phyloP scores from a whole-genome alignment of 2,329 filamentous ascomycete species.

The Aspergillus fumigatus region DNA sequence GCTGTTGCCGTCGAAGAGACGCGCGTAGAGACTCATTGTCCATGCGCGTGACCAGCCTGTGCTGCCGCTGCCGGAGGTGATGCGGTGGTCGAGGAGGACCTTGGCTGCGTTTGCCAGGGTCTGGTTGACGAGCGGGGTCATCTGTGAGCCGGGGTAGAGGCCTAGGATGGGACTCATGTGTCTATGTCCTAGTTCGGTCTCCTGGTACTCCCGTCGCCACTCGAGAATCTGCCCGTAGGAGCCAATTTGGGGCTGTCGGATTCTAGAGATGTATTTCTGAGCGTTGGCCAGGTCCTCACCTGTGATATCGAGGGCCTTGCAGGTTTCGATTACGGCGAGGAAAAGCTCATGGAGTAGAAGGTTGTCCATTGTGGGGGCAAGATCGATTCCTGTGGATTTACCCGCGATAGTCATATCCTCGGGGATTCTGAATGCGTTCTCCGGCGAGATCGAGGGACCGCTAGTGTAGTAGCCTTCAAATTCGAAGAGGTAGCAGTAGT shows the following conservation, averaged over 20 bases:
- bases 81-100: slow-evolving; percentile 6
- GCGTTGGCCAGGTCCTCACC: slow-evolving; percentile 6
- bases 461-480: slow-evolving; percentile 9
- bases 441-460: slow-evolving; percentile 16
- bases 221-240: slow-evolving; percentile 26
- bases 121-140: slow-evolving; percentile 30
- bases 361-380: slow-evolving; percentile 42
- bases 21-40: slow-evolving; percentile 44
- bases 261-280: slow-evolving; percentile 1
- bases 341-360: slow-evolving; percentile 38
- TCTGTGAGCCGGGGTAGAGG: slow-evolving; percentile 41
- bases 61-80: slow-evolving; percentile 29
- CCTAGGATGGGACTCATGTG: slow-evolving; percentile 49
- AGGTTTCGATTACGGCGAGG: slow-evolving; percentile 3
- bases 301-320: background rate
- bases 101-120: slow-evolving; percentile 20
- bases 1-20: slow-evolving; percentile 35
- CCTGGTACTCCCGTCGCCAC: slow-evolving; percentile 33
- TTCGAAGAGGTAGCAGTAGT: slow-evolving; percentile 6
- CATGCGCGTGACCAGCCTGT: slow-evolving; percentile 49
- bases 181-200: slow-evolving; percentile 46
- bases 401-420: slow-evolving; percentile 1
- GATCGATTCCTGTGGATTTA: slow-evolving; percentile 5
- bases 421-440: slow-evolving; percentile 13
- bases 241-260: slow-evolving; percentile 15